Evolutionary conservation across 257 asterid species (phyloP).

Genomic region (Salvia hispanica): DNA sequence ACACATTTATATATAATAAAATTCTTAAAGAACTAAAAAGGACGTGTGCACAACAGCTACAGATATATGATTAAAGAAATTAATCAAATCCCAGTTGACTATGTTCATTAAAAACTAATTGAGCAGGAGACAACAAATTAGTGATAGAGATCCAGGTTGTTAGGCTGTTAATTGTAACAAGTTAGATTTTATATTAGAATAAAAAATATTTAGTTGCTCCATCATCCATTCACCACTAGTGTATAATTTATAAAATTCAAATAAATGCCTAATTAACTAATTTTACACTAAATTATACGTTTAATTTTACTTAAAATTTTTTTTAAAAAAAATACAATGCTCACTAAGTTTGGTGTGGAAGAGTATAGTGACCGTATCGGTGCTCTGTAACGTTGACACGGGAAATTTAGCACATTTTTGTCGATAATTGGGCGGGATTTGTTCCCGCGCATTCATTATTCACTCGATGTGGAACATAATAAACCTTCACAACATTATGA

Average conservation of each 20-base stretch:
- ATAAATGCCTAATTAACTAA: background rate
- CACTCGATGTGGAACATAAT: no score
- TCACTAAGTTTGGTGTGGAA: no score
- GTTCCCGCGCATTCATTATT: no score
- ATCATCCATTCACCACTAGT: slow-evolving; percentile 5
- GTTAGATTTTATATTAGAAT: background rate
- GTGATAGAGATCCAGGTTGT: slow-evolving; percentile 25
- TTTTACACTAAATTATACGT: no score
- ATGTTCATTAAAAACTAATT: slow-evolving; percentile 3
- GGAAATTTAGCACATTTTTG: no score
- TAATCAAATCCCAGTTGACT: slow-evolving; percentile 29
- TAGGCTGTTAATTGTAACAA: slow-evolving; percentile 16
- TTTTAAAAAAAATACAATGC: no score
- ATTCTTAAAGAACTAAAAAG: background rate
- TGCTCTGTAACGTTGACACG: no score
- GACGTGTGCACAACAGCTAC: slow-evolving; percentile 8
- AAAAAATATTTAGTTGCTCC: background rate
- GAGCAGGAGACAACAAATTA: background rate
- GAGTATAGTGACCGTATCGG: no score
- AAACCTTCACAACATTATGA: no score
- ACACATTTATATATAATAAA: background rate
- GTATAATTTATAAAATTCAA: background rate
- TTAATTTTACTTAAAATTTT: no score
- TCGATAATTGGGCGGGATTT: no score
- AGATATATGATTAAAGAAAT: background rate